A percentile compares a stretch with the other conserved stretches of the same genome.
Conservation (phyloP, 192 early-diverging fungal species). For the Allomyces macrogynus region DNA sequence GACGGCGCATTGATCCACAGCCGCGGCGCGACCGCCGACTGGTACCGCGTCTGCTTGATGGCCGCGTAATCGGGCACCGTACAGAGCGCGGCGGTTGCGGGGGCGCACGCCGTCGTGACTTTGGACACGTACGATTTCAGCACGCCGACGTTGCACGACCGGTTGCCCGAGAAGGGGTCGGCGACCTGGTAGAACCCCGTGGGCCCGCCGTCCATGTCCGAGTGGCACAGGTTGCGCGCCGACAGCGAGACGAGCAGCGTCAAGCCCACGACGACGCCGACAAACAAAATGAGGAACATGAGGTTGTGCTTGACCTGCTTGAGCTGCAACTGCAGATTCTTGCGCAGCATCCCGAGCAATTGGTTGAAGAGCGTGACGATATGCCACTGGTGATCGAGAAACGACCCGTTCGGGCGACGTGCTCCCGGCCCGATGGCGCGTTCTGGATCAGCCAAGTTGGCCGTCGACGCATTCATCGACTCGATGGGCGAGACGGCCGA, state of each 20-base stretch:
- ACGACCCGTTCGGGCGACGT: no score
- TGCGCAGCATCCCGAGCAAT: not conserved
- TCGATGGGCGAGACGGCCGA: not conserved
- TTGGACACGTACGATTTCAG: not conserved
- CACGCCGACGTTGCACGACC: not conserved
- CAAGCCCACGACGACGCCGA: not conserved
- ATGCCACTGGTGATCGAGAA: not conserved
- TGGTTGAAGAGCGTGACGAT: not conserved
- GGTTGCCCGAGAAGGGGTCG: not conserved
- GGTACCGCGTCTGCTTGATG: conserved; percentile 1
- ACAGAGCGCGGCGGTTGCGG: not conserved
- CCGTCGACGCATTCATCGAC: not conserved
- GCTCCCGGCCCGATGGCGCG: not conserved
- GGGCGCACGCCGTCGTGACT: not conserved
- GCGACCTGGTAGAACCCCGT: not conserved
- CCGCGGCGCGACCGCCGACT: not conserved
- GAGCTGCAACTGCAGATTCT: not conserved
- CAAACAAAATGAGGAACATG: not conserved
- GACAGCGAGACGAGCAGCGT: not conserved
- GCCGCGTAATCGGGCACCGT: not conserved
- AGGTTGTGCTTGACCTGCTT: not conserved
- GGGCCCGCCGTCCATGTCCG: not conserved
- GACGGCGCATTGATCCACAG: not conserved
- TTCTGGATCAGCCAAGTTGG: not conserved
- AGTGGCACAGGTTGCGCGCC: not conserved